Base-by-base conservation (phyloP, 192 early-diverging fungal species). In the Entomortierella parvispora region DNA sequence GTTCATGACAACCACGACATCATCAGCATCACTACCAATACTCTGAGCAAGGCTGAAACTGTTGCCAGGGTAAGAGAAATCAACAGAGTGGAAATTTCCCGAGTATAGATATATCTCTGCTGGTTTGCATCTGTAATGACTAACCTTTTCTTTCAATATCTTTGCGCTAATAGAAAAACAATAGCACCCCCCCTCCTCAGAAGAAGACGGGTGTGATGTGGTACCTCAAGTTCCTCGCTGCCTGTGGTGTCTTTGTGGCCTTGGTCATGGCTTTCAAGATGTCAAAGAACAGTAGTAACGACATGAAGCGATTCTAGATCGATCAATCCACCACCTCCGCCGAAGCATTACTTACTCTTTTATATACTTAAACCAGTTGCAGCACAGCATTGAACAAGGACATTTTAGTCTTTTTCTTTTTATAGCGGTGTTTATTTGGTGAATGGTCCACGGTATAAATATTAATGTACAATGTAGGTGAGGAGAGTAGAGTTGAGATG, bases 1-100 rank as follows among this genome's bases (percentile, higher is more conserved):
- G 89, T 97, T 42, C 85, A 86, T 52, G 93, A 94, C 86, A 89
- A 87, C 44, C 62, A 76, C 53, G 83, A 85, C 28, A 84, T 87
- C 55, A 80, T 87, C 42, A 64, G 51, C 42, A 82, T 87, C 20
- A 79, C 81, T 2, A 82, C 83, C 48, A 86, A 37, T 43, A 65
- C 71, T 2, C 32, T 85, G 17, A 15, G 56, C 28, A 61, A 75
- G 58, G 25, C 4, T 9, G 54, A 65, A 2, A n/a, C n/a, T 48
- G 11, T 53, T 25, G 8, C 17, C n/a, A 42, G 25, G 31, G 45
- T 56, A 62, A 28, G 49, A 22, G 22, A 58, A 53, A 53, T 17
- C 25, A 53, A 53, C 2, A 31, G 2, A 33, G 14, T 29, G 26
- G 3, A 44, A 37, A n/a, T n/a, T n/a, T n/a, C n/a, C n/a, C n/a